Conservation (phyloP, 1,284 basidiomycete species). For the Pascua guehoae region DNA sequence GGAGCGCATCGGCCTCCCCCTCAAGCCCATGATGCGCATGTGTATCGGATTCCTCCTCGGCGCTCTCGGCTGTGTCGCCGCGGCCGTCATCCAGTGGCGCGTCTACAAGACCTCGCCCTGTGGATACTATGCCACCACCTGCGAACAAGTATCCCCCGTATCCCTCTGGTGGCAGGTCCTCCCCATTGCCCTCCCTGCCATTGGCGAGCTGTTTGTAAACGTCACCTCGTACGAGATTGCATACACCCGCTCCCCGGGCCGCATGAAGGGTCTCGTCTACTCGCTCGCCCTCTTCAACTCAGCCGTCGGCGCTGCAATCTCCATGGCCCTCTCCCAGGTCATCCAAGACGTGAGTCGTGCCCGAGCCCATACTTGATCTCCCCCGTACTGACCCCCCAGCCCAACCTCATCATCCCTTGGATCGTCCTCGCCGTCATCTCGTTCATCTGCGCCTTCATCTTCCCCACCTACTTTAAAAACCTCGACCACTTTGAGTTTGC, state of each 20-base stretch:
- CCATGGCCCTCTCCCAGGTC: constrained; percentile 31
- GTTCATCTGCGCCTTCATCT: constrained; percentile 28
- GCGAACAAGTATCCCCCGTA: constrained; percentile 20
- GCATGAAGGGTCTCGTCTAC: constrained; percentile 50
- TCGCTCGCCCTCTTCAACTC: constrained; percentile 49
- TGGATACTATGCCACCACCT: constrained; percentile 48
- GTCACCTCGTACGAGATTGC: constrained; percentile 54
- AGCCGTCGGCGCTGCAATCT: constrained; percentile 51
- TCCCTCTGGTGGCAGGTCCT: constrained; percentile 49
- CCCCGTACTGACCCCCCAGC: constrained; percentile 34
- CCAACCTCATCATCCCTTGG: constrained; percentile 51
- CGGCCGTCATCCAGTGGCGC: constrained; percentile 51
- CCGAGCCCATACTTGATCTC: constrained; percentile 12
- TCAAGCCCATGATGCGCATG: constrained; percentile 38
- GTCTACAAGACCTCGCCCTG: constrained; percentile 52
- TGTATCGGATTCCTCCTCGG: constrained; percentile 41
- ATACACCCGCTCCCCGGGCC: constrained; percentile 49
- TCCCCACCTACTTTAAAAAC: constrained; percentile 16
- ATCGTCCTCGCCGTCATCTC: constrained; percentile 44
- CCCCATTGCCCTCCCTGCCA: constrained; percentile 50
- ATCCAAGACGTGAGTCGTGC: no score
- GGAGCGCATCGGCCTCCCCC: constrained; percentile 39
- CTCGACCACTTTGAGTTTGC: constrained; percentile 32
- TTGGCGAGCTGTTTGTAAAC: constrained; percentile 53
- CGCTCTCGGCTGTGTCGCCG: neutral